Percentiles rank a stretch among this genome's conserved stretches.
Conservation (phyloP, 768 basidiomycete genomes). For the Leccinum variicolor region DNA sequence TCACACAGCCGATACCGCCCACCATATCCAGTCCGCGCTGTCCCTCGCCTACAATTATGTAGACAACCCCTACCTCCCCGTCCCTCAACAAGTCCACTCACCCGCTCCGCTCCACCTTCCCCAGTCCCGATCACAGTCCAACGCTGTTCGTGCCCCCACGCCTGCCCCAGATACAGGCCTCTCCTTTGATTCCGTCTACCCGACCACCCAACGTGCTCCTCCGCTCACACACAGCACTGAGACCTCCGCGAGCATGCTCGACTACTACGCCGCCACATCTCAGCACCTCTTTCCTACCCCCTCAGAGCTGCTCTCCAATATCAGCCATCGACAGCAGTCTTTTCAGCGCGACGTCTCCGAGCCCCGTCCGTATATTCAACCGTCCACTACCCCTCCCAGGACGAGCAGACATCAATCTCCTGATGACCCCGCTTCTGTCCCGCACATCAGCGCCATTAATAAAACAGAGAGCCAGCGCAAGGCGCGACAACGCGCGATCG, state of each 20-base stretch:
- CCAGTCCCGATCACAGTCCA: not conserved
- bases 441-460: constrained; percentile 9
- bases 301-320: constrained; percentile 54
- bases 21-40: not conserved
- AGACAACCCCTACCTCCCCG: constrained; percentile 7
- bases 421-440: not conserved
- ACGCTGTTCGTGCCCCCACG: constrained; percentile 4
- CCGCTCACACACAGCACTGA: not conserved
- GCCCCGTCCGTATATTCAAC: not conserved
- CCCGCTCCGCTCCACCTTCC: not conserved
- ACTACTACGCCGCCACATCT: constrained; percentile 20
- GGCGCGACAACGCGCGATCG: constrained; percentile 54
- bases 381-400: constrained; percentile 12
- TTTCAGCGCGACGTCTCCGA: constrained; percentile 4
- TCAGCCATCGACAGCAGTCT: constrained; percentile 18
- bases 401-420: constrained; percentile 10
- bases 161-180: constrained; percentile 6
- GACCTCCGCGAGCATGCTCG: constrained; percentile 6
- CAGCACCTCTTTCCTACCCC: constrained; percentile 60
- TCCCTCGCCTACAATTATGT: constrained; percentile 16
- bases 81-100: not conserved
- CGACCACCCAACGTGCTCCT: constrained; percentile 1
- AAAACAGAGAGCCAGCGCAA: constrained; percentile 52
- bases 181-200: constrained; percentile 9
- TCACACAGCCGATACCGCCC: not conserved